Percentiles rank a stretch among this genome's conserved stretches.
phyloP scores from a whole-genome alignment of 1,284 basidiomycete species.

The Ustilago bromivora region DNA sequence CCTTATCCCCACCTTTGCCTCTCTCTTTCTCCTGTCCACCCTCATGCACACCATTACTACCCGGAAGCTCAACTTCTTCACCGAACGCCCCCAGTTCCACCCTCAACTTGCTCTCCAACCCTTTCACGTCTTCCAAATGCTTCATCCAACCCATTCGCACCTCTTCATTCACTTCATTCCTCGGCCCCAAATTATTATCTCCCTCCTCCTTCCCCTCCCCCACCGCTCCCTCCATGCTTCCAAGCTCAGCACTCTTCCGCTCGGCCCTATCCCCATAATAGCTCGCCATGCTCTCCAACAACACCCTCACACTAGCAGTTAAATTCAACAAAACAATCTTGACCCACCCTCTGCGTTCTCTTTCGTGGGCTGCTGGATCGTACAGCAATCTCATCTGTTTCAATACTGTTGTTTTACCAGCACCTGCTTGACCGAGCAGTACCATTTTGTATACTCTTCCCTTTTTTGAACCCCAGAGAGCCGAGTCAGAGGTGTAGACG shows the following conservation, averaged over 20 bases:
- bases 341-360: conserved; percentile 39
- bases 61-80: conserved; percentile 16
- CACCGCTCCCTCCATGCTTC: background rate
- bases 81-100: conserved; percentile 30
- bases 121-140: conserved; percentile 12
- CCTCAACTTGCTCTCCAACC: conserved; percentile 20
- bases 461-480: conserved; percentile 1
- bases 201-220: background rate
- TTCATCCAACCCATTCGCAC: conserved; percentile 11
- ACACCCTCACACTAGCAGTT: conserved; percentile 22
- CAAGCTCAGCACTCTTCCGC: conserved; percentile 14
- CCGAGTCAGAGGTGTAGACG: background rate
- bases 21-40: background rate
- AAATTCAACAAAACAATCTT: conserved; percentile 54
- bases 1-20: conserved; percentile 11
- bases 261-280: conserved; percentile 17
- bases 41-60: background rate
- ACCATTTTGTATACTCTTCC: conserved; percentile 37
- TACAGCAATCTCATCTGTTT: conserved; percentile 63
- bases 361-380: conserved; percentile 49
- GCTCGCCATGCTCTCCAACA: conserved; percentile 35
- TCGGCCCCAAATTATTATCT: conserved; percentile 8
- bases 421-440: conserved; percentile 50
- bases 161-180: conserved; percentile 10
- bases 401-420: conserved; percentile 58